These are phyloP conservation scores for Umbilicaria muhlenbergii DNA, from an alignment of 495 filamentous ascomycete genomes.

Conservation along the genomic window DNA sequence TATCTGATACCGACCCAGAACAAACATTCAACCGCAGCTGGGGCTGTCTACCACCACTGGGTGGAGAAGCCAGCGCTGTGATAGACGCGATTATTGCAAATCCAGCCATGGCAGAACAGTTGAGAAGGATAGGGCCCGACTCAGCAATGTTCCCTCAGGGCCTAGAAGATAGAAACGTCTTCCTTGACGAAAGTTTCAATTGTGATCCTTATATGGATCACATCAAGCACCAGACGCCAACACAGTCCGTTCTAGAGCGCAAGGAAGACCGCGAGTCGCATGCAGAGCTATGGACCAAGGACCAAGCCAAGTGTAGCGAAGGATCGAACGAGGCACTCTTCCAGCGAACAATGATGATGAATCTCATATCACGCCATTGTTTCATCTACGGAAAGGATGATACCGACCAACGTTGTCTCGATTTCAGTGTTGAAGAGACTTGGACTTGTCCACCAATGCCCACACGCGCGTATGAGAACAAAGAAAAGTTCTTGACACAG, in stretches of 20 bases:
- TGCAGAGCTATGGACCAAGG: conserved; percentile 1
- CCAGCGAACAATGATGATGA: conserved; percentile 9
- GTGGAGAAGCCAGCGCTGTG: conserved; percentile 2
- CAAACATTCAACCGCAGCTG: conserved; percentile 4
- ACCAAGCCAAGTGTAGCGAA: conserved; percentile 1
- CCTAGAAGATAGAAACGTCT: conserved; percentile 1
- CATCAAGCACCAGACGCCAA: neutral
- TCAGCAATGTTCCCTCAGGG: neutral
- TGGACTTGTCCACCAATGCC: conserved; percentile 8
- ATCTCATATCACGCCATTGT: conserved; percentile 4
- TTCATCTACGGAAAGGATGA: conserved; percentile 1
- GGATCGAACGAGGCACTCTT: conserved; percentile 7
- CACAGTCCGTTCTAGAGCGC: neutral
- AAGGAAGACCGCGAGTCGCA: neutral
- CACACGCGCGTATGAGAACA: neutral
- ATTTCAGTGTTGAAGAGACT: conserved; percentile 6
- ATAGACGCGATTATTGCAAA: conserved; percentile 1
- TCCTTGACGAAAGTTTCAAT: neutral
- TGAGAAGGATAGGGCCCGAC: neutral
- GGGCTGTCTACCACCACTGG: conserved; percentile 6
- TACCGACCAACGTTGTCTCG: too few relatives aligned
- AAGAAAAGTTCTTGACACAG: neutral
- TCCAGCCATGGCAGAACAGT: neutral
- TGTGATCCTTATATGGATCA: neutral
- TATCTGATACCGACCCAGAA: neutral